These are phyloP conservation scores for Umbelopsis ramanniana DNA, from an alignment of 192 early-diverging fungal genomes.

Conservation along the genomic window DNA sequence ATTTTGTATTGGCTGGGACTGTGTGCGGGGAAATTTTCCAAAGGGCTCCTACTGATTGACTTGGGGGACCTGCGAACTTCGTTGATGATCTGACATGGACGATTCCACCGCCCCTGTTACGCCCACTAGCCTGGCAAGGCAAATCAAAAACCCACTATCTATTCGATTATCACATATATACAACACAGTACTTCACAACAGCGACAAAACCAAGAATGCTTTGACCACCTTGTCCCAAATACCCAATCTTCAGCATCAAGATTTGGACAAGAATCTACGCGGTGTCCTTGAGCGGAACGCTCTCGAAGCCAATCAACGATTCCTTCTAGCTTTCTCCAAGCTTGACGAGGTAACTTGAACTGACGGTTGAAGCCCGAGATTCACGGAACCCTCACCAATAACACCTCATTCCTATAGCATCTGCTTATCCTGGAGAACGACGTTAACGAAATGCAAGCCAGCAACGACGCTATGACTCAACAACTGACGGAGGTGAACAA, in stretches of 20 bases:
- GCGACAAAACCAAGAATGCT: conserved; percentile 65
- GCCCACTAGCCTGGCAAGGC: not conserved
- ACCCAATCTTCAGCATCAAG: conserved; percentile 54
- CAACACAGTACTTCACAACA: conserved; percentile 34
- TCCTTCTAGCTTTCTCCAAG: conserved; percentile 59
- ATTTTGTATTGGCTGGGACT: too few species aligned
- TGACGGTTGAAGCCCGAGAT: not conserved
- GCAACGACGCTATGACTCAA: conserved; percentile 63
- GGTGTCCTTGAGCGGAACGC: conserved; percentile 59
- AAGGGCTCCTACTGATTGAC: not conserved
- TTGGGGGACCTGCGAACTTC: not conserved
- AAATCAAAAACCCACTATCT: conserved; percentile 12
- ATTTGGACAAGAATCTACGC: conserved; percentile 55
- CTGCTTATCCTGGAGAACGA: conserved; percentile 63
- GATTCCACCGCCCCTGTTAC: not conserved
- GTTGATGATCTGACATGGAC: conserved; percentile 15
- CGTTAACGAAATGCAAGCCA: conserved; percentile 60
- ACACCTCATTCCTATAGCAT: conserved; percentile 41
- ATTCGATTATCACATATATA: conserved; percentile 8
- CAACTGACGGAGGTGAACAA: conserved; percentile 57
- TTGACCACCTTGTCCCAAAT: conserved; percentile 65
- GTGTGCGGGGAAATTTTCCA: not conserved
- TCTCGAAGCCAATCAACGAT: conserved; percentile 54
- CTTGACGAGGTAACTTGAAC: conserved; percentile 47
- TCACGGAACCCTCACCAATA: not conserved